Evolutionary conservation across 371 early-diverging fungal species (phyloP).

Genomic region (Mortierella sp.): DNA sequence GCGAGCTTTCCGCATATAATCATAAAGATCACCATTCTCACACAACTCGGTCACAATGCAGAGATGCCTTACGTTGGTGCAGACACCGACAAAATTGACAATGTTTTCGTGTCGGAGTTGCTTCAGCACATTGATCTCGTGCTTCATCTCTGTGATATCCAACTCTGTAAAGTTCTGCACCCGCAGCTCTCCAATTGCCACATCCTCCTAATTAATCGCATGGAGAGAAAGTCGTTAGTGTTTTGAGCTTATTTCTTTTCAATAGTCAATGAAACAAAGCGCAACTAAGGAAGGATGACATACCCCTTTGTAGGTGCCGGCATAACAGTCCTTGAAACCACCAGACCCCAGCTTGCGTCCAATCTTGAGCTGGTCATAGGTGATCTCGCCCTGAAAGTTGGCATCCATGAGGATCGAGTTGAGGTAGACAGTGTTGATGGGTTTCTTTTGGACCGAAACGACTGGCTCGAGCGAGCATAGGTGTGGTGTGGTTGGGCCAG

Average conservation of each 20-base stretch:
- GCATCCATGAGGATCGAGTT: slow-evolving; percentile 64
- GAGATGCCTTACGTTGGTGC: slow-evolving; percentile 71
- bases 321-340: slow-evolving; percentile 83
- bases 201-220: slow-evolving; percentile 62
- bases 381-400: slow-evolving; percentile 64
- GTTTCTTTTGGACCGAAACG: slow-evolving; percentile 41
- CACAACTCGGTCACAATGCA: slow-evolving; percentile 83
- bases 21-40: slow-evolving; percentile 79
- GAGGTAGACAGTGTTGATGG: slow-evolving; percentile 65
- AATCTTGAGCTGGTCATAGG: slow-evolving; percentile 67
- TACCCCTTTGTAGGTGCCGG: slow-evolving; percentile 73
- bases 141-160: slow-evolving; percentile 78
- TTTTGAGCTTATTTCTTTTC: background rate
- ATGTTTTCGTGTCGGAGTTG: slow-evolving; percentile 83
- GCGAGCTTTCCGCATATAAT: slow-evolving; percentile 73
- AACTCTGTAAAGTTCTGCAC: slow-evolving; percentile 71
- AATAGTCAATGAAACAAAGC: background rate
- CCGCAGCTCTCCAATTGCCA: slow-evolving; percentile 81
- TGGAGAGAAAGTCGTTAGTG: no score
- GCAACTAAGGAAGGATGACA: background rate
- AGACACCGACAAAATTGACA: slow-evolving; percentile 79
- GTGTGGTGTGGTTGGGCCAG: slow-evolving; percentile 78
- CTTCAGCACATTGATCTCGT: slow-evolving; percentile 83
- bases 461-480: slow-evolving; percentile 63
- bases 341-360: slow-evolving; percentile 80